Evolutionary conservation across 306 rosid species (phyloP).

Genomic region (Citrullus mucosospermus): DNA sequence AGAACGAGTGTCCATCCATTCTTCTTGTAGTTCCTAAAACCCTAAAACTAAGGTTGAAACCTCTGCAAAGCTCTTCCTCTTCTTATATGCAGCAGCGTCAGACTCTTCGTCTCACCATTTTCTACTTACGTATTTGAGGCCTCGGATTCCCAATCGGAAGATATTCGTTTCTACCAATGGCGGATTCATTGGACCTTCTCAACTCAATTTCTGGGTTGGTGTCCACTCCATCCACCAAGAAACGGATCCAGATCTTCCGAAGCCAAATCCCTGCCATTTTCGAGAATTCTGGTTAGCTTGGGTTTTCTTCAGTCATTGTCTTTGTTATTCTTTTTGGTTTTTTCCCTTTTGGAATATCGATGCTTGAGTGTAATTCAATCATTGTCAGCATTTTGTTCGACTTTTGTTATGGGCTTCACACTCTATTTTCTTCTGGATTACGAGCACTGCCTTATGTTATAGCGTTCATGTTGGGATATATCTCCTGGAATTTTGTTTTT

Average conservation of each 20-base stretch:
- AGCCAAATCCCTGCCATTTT: slow-evolving; percentile 49
- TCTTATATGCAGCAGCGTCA: slow-evolving; percentile 2
- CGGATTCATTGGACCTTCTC: slow-evolving; percentile 45
- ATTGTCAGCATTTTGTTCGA: neutral
- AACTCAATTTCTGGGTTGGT: slow-evolving; percentile 41
- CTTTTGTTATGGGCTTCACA: neutral
- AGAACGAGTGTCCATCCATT: neutral
- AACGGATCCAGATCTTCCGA: slow-evolving; percentile 59
- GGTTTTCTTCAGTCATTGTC: neutral
- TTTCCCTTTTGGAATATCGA: neutral
- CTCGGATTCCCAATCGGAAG: slow-evolving; percentile 15
- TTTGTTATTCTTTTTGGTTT: neutral
- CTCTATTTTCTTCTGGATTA: too few relatives aligned
- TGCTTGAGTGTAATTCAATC: neutral
- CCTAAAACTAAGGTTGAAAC: slow-evolving; percentile 17
- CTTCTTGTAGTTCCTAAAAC: slow-evolving; percentile 16
- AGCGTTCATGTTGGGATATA: too few relatives aligned
- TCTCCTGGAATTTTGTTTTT: too few relatives aligned
- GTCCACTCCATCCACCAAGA: slow-evolving; percentile 51
- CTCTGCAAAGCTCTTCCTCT: neutral
- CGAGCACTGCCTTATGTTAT: too few relatives aligned
- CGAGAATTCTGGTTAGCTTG: slow-evolving; percentile 36
- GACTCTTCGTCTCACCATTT: neutral
- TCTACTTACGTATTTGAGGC: neutral
- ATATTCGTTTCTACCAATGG: slow-evolving; percentile 37